Evolutionary conservation across 257 asterid species (phyloP).

Genomic region (Craterostigma plantagineum): DNA sequence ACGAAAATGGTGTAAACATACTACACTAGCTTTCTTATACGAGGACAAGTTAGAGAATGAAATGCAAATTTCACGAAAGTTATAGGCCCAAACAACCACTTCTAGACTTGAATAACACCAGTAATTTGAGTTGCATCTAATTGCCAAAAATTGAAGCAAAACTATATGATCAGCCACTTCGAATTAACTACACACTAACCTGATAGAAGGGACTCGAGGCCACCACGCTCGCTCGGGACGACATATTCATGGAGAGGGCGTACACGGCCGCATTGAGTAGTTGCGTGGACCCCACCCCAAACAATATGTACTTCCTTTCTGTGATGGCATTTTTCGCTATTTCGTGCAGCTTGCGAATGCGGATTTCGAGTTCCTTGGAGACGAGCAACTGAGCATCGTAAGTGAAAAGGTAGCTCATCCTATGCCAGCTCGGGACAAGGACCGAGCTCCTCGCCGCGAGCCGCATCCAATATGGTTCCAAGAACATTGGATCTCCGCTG

Average conservation of each 20-base stretch:
- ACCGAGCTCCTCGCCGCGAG: conserved; percentile 40
- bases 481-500: conserved; percentile 38
- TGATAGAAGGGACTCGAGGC: conserved; percentile 37
- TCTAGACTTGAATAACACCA: too few relatives aligned
- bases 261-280: conserved; percentile 49
- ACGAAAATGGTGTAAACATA: too few relatives aligned
- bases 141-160: too few relatives aligned
- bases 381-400: conserved; percentile 6
- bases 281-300: conserved; percentile 61
- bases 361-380: conserved; percentile 27
- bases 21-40: too few relatives aligned
- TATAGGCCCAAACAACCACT: too few relatives aligned
- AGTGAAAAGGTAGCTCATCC: conserved; percentile 41
- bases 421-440: conserved; percentile 54
- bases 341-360: conserved; percentile 26
- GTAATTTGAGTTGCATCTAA: neutral
- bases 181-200: conserved; percentile 18
- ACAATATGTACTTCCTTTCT: conserved; percentile 27
- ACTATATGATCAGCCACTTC: too few relatives aligned
- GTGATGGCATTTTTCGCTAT: conserved; percentile 33
- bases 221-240: conserved; percentile 37
- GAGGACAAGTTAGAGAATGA: too few relatives aligned
- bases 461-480: conserved; percentile 35
- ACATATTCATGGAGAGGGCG: conserved; percentile 42
- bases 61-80: too few relatives aligned